A percentile compares a stretch with the other conserved stretches of the same genome.
Conservation (phyloP, 2,329 filamentous ascomycete genomes). For the Pyrenophora seminiperda region DNA sequence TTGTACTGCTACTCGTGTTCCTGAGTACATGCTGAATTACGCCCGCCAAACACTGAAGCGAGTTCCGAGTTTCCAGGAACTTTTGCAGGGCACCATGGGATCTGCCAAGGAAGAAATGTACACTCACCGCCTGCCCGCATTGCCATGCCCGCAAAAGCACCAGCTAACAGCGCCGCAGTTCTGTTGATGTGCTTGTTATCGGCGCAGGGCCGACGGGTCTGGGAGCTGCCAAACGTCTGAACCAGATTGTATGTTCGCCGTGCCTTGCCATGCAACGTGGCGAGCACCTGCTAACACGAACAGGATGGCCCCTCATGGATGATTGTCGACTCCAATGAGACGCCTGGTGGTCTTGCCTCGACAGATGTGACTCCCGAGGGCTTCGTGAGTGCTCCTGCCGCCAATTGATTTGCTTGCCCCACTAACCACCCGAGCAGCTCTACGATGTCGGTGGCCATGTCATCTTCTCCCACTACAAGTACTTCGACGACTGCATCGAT, state of each 20-base stretch:
- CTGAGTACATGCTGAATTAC: slow-evolving; percentile 47
- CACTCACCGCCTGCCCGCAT: slow-evolving; percentile 38
- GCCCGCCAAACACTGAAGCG: slow-evolving; percentile 48
- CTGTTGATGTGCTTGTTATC: slow-evolving; percentile 96
- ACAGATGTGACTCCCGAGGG: slow-evolving; percentile 95
- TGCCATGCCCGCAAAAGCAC: slow-evolving; percentile 5
- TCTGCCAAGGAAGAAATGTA: slow-evolving; percentile 51
- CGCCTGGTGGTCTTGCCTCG: slow-evolving; percentile 91
- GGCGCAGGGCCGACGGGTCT: slow-evolving; percentile 96
- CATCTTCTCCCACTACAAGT: slow-evolving; percentile 99
- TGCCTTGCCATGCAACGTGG: slow-evolving; percentile 5
- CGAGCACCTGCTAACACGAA: slow-evolving; percentile 30
- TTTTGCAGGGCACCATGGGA: slow-evolving; percentile 48
- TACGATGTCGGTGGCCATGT: slow-evolving; percentile 99
- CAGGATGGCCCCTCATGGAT: slow-evolving; percentile 94
- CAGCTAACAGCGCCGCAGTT: slow-evolving; percentile 58
- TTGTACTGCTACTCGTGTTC: slow-evolving; percentile 22
- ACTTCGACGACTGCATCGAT: slow-evolving; percentile 98
- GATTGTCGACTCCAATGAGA: slow-evolving; percentile 91
- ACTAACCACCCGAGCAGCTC: slow-evolving; percentile 60
- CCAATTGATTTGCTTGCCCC: slow-evolving; percentile 10
- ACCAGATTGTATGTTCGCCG: slow-evolving; percentile 78
- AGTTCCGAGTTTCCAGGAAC: slow-evolving; percentile 51
- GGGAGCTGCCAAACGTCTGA: slow-evolving; percentile 95
- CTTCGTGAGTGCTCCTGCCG: slow-evolving; percentile 72